phyloP scores from a whole-genome alignment of 164 flowering plant genomes.

The Sedum album region DNA sequence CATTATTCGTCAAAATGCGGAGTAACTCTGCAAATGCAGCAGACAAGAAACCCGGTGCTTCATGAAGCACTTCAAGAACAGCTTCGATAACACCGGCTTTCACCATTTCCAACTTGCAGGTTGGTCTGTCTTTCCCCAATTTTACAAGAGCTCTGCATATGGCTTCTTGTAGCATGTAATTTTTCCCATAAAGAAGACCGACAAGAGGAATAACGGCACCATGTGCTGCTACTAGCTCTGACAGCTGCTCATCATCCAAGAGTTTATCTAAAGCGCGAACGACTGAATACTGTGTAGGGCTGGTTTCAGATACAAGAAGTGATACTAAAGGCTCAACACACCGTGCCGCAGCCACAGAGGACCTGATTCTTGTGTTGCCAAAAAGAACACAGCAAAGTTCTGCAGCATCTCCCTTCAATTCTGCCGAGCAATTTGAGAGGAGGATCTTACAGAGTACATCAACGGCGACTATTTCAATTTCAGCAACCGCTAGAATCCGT shows the following conservation, averaged over 20 bases:
- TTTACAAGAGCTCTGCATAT: slow-evolving; percentile 82
- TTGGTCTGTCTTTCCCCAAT: slow-evolving; percentile 88
- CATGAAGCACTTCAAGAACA: slow-evolving; percentile 76
- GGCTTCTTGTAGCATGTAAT: slow-evolving; percentile 77
- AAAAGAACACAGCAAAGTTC: slow-evolving; percentile 86
- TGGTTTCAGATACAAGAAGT: slow-evolving; percentile 71
- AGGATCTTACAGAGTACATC: slow-evolving; percentile 90
- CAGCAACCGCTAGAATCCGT: slow-evolving; percentile 77
- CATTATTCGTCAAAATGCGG: slow-evolving; percentile 87
- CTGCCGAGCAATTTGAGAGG: slow-evolving; percentile 80
- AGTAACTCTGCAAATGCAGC: slow-evolving; percentile 84
- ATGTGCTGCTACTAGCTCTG: slow-evolving; percentile 96
- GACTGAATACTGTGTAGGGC: slow-evolving; percentile 79
- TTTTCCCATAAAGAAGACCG: slow-evolving; percentile 79
- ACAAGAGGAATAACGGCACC: slow-evolving; percentile 95
- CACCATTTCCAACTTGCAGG: slow-evolving; percentile 98
- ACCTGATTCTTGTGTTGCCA: slow-evolving; percentile 79
- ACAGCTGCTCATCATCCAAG: slow-evolving; percentile 86
- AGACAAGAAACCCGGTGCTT: slow-evolving; percentile 93
- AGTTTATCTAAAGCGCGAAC: slow-evolving; percentile 86
- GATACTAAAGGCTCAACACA: slow-evolving; percentile 96
- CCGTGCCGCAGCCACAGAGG: slow-evolving; percentile 82
- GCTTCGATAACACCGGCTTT: slow-evolving; percentile 87
- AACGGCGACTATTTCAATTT: slow-evolving; percentile 89
- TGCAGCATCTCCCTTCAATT: slow-evolving; percentile 90